These are phyloP conservation scores for Diatrype stigma DNA, from an alignment of 2,329 filamentous ascomycete species.

Conservation along the genomic window DNA sequence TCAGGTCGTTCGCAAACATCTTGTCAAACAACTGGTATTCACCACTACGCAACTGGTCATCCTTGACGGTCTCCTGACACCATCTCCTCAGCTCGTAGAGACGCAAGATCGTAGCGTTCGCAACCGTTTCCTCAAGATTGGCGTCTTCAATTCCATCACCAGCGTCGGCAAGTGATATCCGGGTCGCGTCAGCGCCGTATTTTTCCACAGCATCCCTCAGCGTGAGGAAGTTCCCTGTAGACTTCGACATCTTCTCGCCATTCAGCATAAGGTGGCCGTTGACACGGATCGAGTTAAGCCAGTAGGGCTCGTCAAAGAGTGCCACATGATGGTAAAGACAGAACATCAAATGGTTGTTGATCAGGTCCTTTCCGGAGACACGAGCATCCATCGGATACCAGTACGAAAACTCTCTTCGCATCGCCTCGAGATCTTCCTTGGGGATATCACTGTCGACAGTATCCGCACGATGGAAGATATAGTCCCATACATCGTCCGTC, in stretches of 20 bases:
- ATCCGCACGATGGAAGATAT: slow-evolving; percentile 77
- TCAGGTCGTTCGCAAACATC: slow-evolving; percentile 92
- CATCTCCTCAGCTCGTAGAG: slow-evolving; percentile 81
- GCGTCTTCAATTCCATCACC: slow-evolving; percentile 93
- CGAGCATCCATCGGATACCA: slow-evolving; percentile 92
- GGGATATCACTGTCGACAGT: slow-evolving; percentile 67
- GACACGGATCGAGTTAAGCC: slow-evolving; percentile 79
- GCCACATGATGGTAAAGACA: slow-evolving; percentile 92
- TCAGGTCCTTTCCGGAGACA: slow-evolving; percentile 87
- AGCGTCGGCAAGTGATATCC: slow-evolving; percentile 88
- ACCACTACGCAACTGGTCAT: slow-evolving; percentile 73
- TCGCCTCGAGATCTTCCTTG: slow-evolving; percentile 66
- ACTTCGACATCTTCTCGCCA: slow-evolving; percentile 98
- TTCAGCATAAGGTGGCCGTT: slow-evolving; percentile 95
- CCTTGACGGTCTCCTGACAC: slow-evolving; percentile 79
- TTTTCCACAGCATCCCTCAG: slow-evolving; percentile 81
- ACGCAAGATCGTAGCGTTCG: slow-evolving; percentile 78
- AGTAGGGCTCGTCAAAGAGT: slow-evolving; percentile 82
- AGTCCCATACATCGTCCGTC: slow-evolving; percentile 95
- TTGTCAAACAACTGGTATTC: slow-evolving; percentile 86
- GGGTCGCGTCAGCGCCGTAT: slow-evolving; percentile 88
- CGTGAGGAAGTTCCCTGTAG: slow-evolving; percentile 95
- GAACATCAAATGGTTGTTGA: slow-evolving; percentile 92
- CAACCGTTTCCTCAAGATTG: slow-evolving; percentile 94
- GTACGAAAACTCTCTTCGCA: slow-evolving; percentile 93